These are phyloP conservation scores for Hemisphaericaspora xylofermentans DNA, from an alignment of 1,139 yeast genomes.

Conservation along the genomic window DNA sequence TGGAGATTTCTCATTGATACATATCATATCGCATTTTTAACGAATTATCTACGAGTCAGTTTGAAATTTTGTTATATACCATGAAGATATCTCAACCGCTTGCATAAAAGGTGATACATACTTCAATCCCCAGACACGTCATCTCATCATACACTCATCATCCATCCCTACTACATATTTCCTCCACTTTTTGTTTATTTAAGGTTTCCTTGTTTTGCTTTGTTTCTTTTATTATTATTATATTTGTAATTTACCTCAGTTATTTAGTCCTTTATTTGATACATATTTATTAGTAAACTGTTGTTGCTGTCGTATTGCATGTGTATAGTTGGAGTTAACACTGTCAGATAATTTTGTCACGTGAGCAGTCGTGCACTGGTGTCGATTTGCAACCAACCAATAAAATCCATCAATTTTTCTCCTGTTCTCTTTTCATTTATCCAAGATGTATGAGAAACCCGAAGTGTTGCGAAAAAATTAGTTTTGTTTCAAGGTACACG, in stretches of 20 bases:
- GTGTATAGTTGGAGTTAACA: neutral
- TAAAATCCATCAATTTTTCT: neutral
- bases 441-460: too few species aligned
- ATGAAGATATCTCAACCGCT: too few species aligned
- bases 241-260: neutral
- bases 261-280: neutral
- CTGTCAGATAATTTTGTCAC: neutral
- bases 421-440: neutral
- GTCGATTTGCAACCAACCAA: neutral
- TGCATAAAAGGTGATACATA: too few species aligned
- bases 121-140: too few species aligned
- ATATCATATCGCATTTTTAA: neutral
- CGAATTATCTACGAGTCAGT: neutral
- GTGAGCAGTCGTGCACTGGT: neutral
- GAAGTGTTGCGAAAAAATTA: neutral
- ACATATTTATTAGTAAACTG: conserved; percentile 1
- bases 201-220: too few species aligned
- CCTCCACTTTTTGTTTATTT: neutral
- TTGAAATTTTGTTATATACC: too few species aligned
- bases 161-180: neutral
- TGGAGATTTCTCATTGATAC: neutral
- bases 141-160: too few species aligned
- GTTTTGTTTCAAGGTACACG: neutral
- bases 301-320: too few species aligned
- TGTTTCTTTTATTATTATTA: conserved; percentile 1